Evolutionary conservation across 1,284 basidiomycete genomes (phyloP).

Genomic region (Heterobasidion parviporum): DNA sequence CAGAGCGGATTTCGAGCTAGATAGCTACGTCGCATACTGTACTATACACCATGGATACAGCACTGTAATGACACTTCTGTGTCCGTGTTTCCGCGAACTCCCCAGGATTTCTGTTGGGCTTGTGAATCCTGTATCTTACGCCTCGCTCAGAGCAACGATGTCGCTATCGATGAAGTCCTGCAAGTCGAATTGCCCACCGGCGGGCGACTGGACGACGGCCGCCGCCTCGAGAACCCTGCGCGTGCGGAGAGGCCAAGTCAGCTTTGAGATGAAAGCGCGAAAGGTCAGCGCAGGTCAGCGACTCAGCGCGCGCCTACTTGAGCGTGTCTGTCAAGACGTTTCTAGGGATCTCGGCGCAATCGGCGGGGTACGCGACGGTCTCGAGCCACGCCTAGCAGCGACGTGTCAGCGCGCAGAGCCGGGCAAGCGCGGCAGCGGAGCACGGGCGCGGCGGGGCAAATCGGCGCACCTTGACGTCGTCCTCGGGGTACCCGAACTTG

Average conservation of each 20-base stretch:
- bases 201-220: slow-evolving; percentile 59
- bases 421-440: slow-evolving; percentile 9
- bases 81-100: no score
- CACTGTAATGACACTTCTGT: no score
- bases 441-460: neutral
- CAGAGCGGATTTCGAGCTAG: no score
- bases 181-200: slow-evolving; percentile 47
- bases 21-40: no score
- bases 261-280: neutral
- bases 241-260: neutral
- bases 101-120: no score
- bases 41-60: no score
- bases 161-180: slow-evolving; percentile 54
- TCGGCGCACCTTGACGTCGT: slow-evolving; percentile 59
- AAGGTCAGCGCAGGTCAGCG: neutral
- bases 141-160: slow-evolving; percentile 24
- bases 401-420: slow-evolving; percentile 5
- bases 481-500: slow-evolving; percentile 74
- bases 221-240: slow-evolving; percentile 65
- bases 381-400: slow-evolving; percentile 63
- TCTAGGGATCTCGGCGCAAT: slow-evolving; percentile 55
- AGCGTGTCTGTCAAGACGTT: slow-evolving; percentile 66
- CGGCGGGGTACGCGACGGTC: slow-evolving; percentile 68
- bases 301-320: slow-evolving; percentile 36
- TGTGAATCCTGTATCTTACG: neutral